phyloP scores from a whole-genome alignment of 495 filamentous ascomycete genomes.

The Rhizodiscina lignyota region DNA sequence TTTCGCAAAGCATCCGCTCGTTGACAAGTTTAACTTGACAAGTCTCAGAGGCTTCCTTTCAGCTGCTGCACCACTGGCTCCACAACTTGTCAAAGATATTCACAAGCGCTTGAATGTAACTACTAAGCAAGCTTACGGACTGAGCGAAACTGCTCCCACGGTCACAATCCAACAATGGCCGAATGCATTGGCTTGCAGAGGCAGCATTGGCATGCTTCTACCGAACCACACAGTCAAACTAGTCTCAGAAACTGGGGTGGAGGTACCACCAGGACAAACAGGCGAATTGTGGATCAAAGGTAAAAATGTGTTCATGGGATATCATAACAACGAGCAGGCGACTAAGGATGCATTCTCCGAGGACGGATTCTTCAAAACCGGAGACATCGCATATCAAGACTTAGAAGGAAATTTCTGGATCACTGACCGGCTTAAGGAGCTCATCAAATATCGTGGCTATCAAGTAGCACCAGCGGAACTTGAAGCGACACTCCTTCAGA shows the following conservation, averaged over 20 bases:
- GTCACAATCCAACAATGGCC: no score
- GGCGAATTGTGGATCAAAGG: slow-evolving; percentile 55
- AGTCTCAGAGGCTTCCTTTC: slow-evolving; percentile 75
- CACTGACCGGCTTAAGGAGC: slow-evolving; percentile 35
- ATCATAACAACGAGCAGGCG: slow-evolving; percentile 50
- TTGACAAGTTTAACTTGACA: slow-evolving; percentile 65
- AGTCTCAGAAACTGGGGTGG: slow-evolving; percentile 29
- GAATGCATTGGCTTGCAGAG: no score
- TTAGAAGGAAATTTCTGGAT: slow-evolving; percentile 36
- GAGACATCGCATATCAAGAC: slow-evolving; percentile 51
- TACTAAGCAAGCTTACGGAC: slow-evolving; percentile 29
- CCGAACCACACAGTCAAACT: slow-evolving; percentile 77
- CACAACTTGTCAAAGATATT: slow-evolving; percentile 67
- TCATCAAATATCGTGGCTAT: slow-evolving; percentile 37
- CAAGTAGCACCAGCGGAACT: slow-evolving; percentile 25
- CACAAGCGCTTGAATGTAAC: slow-evolving; percentile 58
- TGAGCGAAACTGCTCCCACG: slow-evolving; percentile 45
- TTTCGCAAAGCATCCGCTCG: slow-evolving; percentile 59
- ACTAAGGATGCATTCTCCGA: slow-evolving; percentile 46
- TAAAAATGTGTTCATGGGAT: slow-evolving; percentile 60
- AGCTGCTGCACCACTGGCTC: slow-evolving; percentile 75
- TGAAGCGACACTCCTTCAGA: slow-evolving; percentile 17
- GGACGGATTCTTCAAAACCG: slow-evolving; percentile 75
- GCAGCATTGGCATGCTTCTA: slow-evolving; percentile 63
- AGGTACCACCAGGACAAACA: slow-evolving; percentile 21